Evolutionary conservation across 139 green algal genomes (phyloP).

Genomic region (Chlorella sp.): DNA sequence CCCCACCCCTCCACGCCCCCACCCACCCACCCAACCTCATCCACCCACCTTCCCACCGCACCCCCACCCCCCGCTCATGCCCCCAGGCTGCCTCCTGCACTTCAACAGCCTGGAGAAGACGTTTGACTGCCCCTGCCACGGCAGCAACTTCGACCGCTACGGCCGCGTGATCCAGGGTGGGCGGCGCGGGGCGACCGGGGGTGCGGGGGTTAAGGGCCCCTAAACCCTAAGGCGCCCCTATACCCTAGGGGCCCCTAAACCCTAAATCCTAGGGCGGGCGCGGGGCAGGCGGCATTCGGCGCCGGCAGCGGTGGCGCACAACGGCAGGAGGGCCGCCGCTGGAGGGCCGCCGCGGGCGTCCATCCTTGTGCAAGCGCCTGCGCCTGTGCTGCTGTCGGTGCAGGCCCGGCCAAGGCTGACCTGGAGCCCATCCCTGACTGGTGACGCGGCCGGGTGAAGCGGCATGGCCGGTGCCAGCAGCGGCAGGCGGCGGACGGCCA

Average conservation of each 20-base stretch:
- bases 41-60: too few relatives aligned
- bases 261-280: too few relatives aligned
- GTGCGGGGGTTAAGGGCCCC: neutral
- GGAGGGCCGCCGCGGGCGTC: neutral
- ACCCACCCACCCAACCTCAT: too few relatives aligned
- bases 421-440: slow-evolving; percentile 35
- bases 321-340: neutral
- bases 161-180: slow-evolving; percentile 60
- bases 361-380: neutral
- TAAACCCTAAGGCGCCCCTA: neutral
- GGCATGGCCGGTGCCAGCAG: too few relatives aligned
- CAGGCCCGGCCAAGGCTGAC: slow-evolving; percentile 49
- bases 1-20: too few relatives aligned
- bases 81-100: slow-evolving; percentile 38
- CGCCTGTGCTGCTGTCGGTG: neutral
- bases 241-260: neutral
- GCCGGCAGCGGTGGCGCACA: too few relatives aligned
- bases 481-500: too few relatives aligned
- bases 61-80: too few relatives aligned
- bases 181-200: neutral
- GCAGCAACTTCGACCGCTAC: slow-evolving; percentile 53
- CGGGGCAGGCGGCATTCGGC: too few relatives aligned
- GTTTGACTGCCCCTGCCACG: slow-evolving; percentile 79
- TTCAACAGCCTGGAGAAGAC: slow-evolving; percentile 50
- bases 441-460: too few relatives aligned